Conservation (phyloP, 768 basidiomycete genomes). For the Udeniomyces megalosporus region DNA sequence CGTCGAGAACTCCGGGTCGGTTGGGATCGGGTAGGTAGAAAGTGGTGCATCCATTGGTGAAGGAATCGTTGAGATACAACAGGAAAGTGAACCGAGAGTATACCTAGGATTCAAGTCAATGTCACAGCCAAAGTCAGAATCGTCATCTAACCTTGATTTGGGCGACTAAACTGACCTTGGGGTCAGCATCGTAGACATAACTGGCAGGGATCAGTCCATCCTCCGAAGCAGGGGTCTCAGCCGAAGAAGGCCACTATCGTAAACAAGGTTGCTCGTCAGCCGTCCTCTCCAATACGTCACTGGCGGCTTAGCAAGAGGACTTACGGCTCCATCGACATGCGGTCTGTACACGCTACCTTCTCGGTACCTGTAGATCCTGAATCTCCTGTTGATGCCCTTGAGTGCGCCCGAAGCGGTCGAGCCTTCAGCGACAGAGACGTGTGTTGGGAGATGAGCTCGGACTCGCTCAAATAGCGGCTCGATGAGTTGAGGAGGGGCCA, state of each 20-base stretch:
- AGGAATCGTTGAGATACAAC: slow-evolving; percentile 33
- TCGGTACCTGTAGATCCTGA: slow-evolving; percentile 13
- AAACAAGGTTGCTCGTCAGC: background rate
- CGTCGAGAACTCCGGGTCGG: slow-evolving; percentile 35
- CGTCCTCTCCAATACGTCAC: background rate
- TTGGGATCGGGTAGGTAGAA: slow-evolving; percentile 39
- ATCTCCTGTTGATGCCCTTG: slow-evolving; percentile 13
- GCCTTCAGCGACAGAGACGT: slow-evolving; percentile 5
- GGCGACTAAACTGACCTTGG: background rate
- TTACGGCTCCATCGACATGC: slow-evolving; percentile 13
- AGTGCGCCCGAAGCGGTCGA: background rate
- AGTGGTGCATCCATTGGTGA: slow-evolving; percentile 36
- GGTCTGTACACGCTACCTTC: slow-evolving; percentile 12
- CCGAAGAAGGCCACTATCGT: slow-evolving; percentile 9
- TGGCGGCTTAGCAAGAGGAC: too few relatives aligned
- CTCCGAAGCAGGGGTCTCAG: background rate
- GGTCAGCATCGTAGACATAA: slow-evolving; percentile 15
- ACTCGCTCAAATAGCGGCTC: slow-evolving; percentile 8
- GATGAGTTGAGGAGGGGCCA: slow-evolving; percentile 9
- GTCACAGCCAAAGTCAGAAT: background rate
- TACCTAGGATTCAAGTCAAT: background rate
- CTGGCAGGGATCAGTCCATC: slow-evolving; percentile 1
- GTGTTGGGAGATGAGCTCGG: background rate
- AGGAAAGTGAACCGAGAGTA: slow-evolving; percentile 22
- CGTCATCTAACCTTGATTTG: background rate